Conservation (phyloP, 768 basidiomycete species). For the Suillus placidus region DNA sequence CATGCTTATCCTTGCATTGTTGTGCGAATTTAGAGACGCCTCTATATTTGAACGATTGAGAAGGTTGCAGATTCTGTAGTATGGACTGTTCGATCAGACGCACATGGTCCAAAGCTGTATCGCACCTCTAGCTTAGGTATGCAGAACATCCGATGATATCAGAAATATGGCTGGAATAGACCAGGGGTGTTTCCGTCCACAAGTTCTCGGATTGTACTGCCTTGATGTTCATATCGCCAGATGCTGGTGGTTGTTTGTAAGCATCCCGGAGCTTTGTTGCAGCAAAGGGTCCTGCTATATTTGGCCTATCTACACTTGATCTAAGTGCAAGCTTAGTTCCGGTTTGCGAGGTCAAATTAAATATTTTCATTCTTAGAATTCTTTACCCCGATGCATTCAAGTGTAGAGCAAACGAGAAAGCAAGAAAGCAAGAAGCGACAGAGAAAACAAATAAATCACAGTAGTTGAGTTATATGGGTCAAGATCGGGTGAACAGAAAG, state of each 20-base stretch:
- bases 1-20: slow-evolving; percentile 50
- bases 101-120: slow-evolving; percentile 6
- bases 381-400: not conserved
- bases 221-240: slow-evolving; percentile 13
- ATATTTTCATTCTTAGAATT: not conserved
- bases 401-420: not conserved
- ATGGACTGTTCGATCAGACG: not conserved
- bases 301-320: not conserved
- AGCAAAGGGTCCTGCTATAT: not conserved
- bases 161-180: slow-evolving; percentile 63
- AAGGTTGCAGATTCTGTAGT: slow-evolving; percentile 67
- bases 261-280: not conserved
- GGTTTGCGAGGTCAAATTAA: too few species aligned
- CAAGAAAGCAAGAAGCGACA: not conserved
- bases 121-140: slow-evolving; percentile 73
- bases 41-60: slow-evolving; percentile 77
- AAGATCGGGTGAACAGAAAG: not conserved
- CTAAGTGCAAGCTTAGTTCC: not conserved
- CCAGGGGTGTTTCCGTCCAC: slow-evolving; percentile 68
- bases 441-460: not conserved
- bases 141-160: slow-evolving; percentile 50
- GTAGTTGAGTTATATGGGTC: not conserved
- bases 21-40: slow-evolving; percentile 67
- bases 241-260: not conserved
- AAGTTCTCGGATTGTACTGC: slow-evolving; percentile 25